Evolutionary conservation across 768 basidiomycete species (phyloP).

Genomic region (Lyophyllum atratum): DNA sequence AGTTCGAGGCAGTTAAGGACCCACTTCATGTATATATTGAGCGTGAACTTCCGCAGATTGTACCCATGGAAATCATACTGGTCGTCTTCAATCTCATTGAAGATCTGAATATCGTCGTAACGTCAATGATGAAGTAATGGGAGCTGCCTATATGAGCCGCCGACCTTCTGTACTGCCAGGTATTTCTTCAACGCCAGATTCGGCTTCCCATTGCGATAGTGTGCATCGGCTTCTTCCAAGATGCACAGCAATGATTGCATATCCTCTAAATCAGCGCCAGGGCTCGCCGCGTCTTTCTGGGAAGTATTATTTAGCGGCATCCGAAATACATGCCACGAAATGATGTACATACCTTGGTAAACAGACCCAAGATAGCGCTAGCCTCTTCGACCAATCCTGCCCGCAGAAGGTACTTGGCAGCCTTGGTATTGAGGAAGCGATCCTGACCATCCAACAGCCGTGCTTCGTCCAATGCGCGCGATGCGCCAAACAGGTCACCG

Average conservation of each 20-base stretch:
- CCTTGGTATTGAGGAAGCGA: conserved; percentile 91
- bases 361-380: conserved; percentile 71
- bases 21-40: conserved; percentile 85
- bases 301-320: background rate
- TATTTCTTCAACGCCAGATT: conserved; percentile 87
- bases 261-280: conserved; percentile 84
- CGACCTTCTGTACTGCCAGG: conserved; percentile 70
- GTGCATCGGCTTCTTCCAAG: conserved; percentile 76
- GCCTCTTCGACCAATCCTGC: conserved; percentile 83
- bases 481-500: conserved; percentile 79
- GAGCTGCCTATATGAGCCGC: conserved; percentile 10
- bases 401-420: conserved; percentile 86
- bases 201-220: conserved; percentile 62
- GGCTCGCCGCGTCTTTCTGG: conserved; percentile 82
- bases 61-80: conserved; percentile 99
- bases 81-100: conserved; percentile 89
- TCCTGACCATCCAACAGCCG: conserved; percentile 90
- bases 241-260: conserved; percentile 95
- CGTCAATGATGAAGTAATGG: background rate
- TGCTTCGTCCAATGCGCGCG: conserved; percentile 77
- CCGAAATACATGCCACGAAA: background rate
- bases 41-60: conserved; percentile 84
- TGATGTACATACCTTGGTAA: conserved; percentile 74
- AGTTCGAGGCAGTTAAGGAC: conserved; percentile 24
- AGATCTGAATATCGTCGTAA: conserved; percentile 49